Conservation (phyloP, 2,329 filamentous ascomycete genomes). For the Ilyonectria sp. region DNA sequence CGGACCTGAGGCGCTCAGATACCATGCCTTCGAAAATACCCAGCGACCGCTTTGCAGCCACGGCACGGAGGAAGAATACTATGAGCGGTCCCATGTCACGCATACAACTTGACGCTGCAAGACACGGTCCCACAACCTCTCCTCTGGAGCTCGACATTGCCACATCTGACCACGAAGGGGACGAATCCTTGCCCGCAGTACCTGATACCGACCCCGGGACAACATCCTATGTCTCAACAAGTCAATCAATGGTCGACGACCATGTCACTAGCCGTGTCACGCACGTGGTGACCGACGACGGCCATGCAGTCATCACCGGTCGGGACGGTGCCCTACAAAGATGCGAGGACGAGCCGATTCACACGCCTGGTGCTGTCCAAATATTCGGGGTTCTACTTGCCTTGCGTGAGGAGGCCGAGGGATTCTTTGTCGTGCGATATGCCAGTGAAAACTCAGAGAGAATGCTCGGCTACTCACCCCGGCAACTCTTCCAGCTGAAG, state of each 20-base stretch:
- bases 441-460: conserved; percentile 86
- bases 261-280: conserved; percentile 83
- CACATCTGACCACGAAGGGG: conserved; percentile 52
- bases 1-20: conserved; percentile 48
- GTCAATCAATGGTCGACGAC: conserved; percentile 53
- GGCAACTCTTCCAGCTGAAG: conserved; percentile 79
- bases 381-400: conserved; percentile 84
- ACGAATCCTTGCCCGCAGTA: conserved; percentile 40
- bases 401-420: conserved; percentile 78
- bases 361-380: conserved; percentile 87
- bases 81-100: conserved; percentile 59
- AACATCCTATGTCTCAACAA: conserved; percentile 38
- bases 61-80: conserved; percentile 53
- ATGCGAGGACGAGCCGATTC: conserved; percentile 93
- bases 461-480: conserved; percentile 83
- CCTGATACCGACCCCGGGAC: conserved; percentile 28
- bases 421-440: conserved; percentile 78
- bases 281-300: conserved; percentile 81
- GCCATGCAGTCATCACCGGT: conserved; percentile 87
- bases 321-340: conserved; percentile 80
- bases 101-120: conserved; percentile 61
- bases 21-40: conserved; percentile 37
- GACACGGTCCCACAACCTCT: conserved; percentile 52
- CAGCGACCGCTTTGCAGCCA: conserved; percentile 39
- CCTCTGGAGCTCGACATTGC: conserved; percentile 55